phyloP scores from a whole-genome alignment of 371 early-diverging fungal species.

The Actinomortierella wolfii region DNA sequence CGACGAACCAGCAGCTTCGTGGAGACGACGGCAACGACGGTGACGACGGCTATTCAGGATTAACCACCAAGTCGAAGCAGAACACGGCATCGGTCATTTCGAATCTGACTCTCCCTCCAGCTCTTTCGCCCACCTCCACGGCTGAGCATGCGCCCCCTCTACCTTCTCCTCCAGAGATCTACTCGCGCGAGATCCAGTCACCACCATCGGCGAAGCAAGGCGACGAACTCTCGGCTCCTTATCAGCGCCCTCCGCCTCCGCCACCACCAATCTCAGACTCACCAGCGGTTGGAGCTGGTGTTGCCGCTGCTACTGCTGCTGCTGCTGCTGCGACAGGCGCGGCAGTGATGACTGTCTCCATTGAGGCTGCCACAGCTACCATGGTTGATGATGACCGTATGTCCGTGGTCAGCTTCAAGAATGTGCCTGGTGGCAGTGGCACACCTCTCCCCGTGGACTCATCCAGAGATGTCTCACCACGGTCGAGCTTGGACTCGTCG shows the following conservation, averaged over 20 bases:
- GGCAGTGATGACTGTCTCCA: conserved; percentile 34
- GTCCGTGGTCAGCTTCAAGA: conserved; percentile 40
- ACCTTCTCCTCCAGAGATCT: no score
- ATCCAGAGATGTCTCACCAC: no score
- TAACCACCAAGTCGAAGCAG: conserved; percentile 12
- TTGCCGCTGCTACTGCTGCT: conserved; percentile 8
- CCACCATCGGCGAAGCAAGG: no score
- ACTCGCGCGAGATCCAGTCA: no score
- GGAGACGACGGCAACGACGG: conserved; percentile 11
- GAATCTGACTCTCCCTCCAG: conserved; percentile 35
- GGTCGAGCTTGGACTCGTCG: no score
- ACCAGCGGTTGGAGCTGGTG: conserved; percentile 4
- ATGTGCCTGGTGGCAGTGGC: conserved; percentile 20
- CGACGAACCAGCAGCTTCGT: no score
- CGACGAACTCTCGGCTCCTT: no score
- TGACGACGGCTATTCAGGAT: background rate
- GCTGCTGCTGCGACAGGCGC: conserved; percentile 18
- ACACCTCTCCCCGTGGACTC: no score
- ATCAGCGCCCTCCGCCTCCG: background rate
- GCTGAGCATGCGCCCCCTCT: no score
- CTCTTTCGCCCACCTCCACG: conserved; percentile 20
- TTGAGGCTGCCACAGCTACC: conserved; percentile 32
- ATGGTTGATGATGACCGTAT: conserved; percentile 19
- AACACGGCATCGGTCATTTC: conserved; percentile 37
- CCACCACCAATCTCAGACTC: conserved; percentile 34